phyloP scores from a whole-genome alignment of 345 rosid genomes.

The Conringia planisiliqua region DNA sequence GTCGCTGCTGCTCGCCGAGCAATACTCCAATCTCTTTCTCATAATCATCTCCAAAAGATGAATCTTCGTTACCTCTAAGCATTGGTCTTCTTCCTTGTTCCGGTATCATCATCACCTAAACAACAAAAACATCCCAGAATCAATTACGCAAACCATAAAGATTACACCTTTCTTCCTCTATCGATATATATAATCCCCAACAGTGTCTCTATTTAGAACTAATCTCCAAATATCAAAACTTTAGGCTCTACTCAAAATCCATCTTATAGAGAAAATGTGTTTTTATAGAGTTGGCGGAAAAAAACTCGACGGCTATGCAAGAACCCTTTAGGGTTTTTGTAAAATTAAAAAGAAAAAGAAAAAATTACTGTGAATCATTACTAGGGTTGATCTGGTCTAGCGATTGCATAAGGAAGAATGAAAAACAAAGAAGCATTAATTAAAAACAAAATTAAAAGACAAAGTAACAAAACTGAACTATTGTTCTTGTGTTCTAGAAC shows the following conservation, averaged over 20 bases:
- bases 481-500: conserved; percentile 5
- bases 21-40: conserved; percentile 66
- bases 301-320: conserved; percentile 82
- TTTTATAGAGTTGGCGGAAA: conserved; percentile 31
- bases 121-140: background rate
- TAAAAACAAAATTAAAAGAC: background rate
- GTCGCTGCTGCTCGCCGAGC: conserved; percentile 51
- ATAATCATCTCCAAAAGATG: conserved; percentile 69
- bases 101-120: conserved; percentile 3
- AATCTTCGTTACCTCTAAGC: conserved; percentile 61
- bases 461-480: background rate
- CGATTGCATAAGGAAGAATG: background rate
- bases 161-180: conserved; percentile 33
- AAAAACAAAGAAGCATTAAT: background rate
- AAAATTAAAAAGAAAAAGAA: conserved; percentile 26
- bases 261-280: conserved; percentile 6
- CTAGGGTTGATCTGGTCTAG: conserved; percentile 22
- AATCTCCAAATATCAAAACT: conserved; percentile 38
- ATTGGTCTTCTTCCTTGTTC: conserved; percentile 46
- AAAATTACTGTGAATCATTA: conserved; percentile 8
- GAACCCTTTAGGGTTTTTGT: conserved; percentile 87
- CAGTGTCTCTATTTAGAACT: conserved; percentile 17
- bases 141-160: conserved; percentile 27
- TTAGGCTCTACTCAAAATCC: conserved; percentile 26
- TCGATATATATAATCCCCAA: conserved; percentile 31